phyloP scores from a whole-genome alignment of 2,329 filamentous ascomycete genomes.

The Neofusicoccum parvum region DNA sequence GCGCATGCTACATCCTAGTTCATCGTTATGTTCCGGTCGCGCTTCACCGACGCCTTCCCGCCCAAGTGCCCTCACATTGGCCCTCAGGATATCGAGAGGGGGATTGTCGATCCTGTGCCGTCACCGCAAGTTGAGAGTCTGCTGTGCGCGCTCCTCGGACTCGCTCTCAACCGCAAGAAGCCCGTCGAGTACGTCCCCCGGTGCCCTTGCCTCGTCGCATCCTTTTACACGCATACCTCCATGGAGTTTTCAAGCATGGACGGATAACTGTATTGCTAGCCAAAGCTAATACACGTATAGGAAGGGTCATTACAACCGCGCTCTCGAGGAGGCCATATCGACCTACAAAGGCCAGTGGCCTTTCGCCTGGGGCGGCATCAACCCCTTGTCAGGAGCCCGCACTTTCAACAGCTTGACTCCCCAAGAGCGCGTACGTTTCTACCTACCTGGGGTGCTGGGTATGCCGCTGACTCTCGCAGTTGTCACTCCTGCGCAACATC shows the following conservation, averaged over 20 bases:
- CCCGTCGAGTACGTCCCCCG: slow-evolving; percentile 83
- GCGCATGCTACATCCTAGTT: slow-evolving; percentile 62
- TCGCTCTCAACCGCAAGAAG: slow-evolving; percentile 96
- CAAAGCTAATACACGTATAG: slow-evolving; percentile 54
- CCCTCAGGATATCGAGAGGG: slow-evolving; percentile 91
- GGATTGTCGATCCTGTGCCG: slow-evolving; percentile 74
- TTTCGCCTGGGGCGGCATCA: slow-evolving; percentile 77
- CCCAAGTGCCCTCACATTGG: slow-evolving; percentile 87
- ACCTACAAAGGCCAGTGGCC: slow-evolving; percentile 89
- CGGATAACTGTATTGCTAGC: not conserved
- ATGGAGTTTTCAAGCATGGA: not conserved
- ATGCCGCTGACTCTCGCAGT: slow-evolving; percentile 53
- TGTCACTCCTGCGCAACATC: slow-evolving; percentile 79
- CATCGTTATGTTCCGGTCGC: slow-evolving; percentile 95
- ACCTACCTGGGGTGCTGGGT: not conserved
- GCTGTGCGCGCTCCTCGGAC: slow-evolving; percentile 82
- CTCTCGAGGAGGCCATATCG: slow-evolving; percentile 88
- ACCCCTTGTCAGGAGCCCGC: slow-evolving; percentile 76
- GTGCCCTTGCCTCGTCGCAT: not conserved
- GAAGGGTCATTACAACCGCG: slow-evolving; percentile 87
- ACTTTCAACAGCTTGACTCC: slow-evolving; percentile 83
- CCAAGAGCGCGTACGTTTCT: slow-evolving; percentile 69
- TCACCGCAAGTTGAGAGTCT: slow-evolving; percentile 85
- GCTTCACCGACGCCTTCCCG: slow-evolving; percentile 87
- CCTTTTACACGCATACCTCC: not conserved